Evolutionary conservation across 2,329 filamentous ascomycete species (phyloP).

Genomic region (Diaporthe ampelina): DNA sequence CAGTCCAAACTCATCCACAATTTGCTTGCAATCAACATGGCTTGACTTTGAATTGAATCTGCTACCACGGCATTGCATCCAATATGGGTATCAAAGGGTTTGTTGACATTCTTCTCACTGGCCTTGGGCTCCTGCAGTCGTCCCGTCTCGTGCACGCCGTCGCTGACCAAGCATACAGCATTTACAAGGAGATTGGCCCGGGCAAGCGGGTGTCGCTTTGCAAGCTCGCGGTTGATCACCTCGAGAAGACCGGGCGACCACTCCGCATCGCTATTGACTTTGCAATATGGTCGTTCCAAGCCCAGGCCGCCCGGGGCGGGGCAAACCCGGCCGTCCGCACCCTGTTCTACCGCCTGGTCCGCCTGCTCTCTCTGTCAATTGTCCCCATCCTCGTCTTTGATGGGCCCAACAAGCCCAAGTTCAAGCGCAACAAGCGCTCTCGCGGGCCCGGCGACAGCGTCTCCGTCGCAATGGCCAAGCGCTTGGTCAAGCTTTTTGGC

Average conservation of each 20-base stretch:
- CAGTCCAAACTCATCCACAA: neutral
- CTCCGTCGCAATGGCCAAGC: slow-evolving; percentile 83
- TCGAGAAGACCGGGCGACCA: slow-evolving; percentile 78
- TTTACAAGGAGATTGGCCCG: slow-evolving; percentile 90
- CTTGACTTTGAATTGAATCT: slow-evolving; percentile 27
- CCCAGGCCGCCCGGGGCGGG: slow-evolving; percentile 86
- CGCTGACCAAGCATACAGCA: slow-evolving; percentile 62
- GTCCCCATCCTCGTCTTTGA: slow-evolving; percentile 69
- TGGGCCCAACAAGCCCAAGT: slow-evolving; percentile 68
- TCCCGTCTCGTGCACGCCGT: slow-evolving; percentile 6
- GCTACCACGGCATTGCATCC: slow-evolving; percentile 28
- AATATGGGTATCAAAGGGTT: slow-evolving; percentile 78
- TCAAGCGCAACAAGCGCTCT: slow-evolving; percentile 88
- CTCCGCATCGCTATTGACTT: slow-evolving; percentile 93
- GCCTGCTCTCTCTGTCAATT: slow-evolving; percentile 63
- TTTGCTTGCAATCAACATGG: slow-evolving; percentile 24
- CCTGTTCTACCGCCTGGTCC: slow-evolving; percentile 88
- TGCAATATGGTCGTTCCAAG: slow-evolving; percentile 97
- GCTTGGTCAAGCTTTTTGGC: slow-evolving; percentile 86
- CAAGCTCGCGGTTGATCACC: slow-evolving; percentile 83
- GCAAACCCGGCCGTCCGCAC: slow-evolving; percentile 91
- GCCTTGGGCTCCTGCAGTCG: neutral
- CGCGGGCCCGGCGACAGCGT: slow-evolving; percentile 74
- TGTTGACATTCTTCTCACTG: neutral
- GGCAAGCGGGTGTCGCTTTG: slow-evolving; percentile 85